Evolutionary conservation across 805 yeast genomes (phyloP).

Genomic region (Candida ponderosae): DNA sequence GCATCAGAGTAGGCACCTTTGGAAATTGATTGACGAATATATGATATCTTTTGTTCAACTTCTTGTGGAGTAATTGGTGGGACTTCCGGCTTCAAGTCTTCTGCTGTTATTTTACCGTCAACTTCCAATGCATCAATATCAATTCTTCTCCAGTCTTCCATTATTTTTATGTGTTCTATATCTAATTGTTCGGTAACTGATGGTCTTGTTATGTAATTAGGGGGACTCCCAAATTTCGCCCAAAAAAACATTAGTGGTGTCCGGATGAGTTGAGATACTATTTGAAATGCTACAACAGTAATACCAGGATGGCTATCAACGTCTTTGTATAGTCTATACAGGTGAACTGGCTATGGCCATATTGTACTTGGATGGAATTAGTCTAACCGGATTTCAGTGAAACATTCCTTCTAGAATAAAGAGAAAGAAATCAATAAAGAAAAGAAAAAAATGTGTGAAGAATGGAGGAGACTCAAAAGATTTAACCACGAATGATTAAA

Average conservation of each 20-base stretch:
- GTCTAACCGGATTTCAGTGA: too few species aligned
- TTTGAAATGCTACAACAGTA: too few species aligned
- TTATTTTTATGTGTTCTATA: too few species aligned
- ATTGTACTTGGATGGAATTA: too few species aligned
- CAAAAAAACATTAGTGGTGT: too few species aligned
- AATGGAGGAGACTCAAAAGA: neutral
- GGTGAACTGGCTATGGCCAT: too few species aligned
- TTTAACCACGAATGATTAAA: constrained; percentile 27
- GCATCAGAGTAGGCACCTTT: constrained; percentile 71
- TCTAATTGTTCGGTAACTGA: constrained; percentile 7
- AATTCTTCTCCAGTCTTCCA: constrained; percentile 84
- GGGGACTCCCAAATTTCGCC: too few species aligned
- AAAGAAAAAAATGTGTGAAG: neutral
- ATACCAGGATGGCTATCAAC: too few species aligned
- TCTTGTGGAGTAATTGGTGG: constrained; percentile 41
- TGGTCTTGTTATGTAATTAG: constrained; percentile 24
- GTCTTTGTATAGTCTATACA: too few species aligned
- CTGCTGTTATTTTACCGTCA: constrained; percentile 54
- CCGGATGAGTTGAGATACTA: too few species aligned
- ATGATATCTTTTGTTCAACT: constrained; percentile 44
- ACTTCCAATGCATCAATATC: constrained; percentile 90
- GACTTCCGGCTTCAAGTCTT: constrained; percentile 49
- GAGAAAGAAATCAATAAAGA: too few species aligned
- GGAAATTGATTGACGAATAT: constrained; percentile 54
- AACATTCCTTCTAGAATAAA: too few species aligned